Evolutionary conservation across 768 basidiomycete species (phyloP), one percentile per base, ranked within the genome.

Genomic region (Strobilomyces confusus): DNA sequence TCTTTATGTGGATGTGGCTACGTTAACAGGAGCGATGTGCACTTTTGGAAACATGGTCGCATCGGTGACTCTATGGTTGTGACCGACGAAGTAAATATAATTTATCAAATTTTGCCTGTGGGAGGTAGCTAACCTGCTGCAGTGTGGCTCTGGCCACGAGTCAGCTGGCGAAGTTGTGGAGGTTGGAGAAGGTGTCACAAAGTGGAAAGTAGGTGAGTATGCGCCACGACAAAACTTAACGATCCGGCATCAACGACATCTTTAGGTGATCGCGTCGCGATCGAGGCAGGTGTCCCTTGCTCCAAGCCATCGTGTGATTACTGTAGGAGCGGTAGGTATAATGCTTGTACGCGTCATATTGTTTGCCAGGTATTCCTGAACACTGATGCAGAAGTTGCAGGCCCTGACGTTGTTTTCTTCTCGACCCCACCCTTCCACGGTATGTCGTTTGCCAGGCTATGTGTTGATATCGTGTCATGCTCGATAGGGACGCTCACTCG

Each of bases 111-210:
- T 17, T 26, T 42, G 37, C 32, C 34, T 23, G 1, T 46, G 42
- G 49, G 41, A 32, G 44, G 42, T 23, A 14, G 38, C 23, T 25
- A 14, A 20, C 34, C 23, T 29, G 3, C 4, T 53, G 45, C 11
- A 85, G 83, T 84, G 83, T 52, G 83, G 83, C 33, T 82, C 83
- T 41, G 84, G 84, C 29, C 84, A 86, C 55, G 85, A 86, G 66
- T 85, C 83, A 49, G 84, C 84, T 32, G 84, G 84, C 22, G 81
- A 85, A 63, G 77, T 86, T 19, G 72, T 80, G 30, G 81, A 84
- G 64, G 74, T 84, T 13, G 83, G 83, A 17, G 80, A 82, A 61
- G 83, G 80, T n/a, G 83, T 84, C 20, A 79, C 77, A 1, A 75
- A 82, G 51, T 84, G 83, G 83, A 82, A 82, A 74, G 67, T 69